Evolutionary conservation across 73 alveolate species (phyloP), one percentile per base, ranked within the genome.

Genomic region (Blepharisma japonicum): DNA sequence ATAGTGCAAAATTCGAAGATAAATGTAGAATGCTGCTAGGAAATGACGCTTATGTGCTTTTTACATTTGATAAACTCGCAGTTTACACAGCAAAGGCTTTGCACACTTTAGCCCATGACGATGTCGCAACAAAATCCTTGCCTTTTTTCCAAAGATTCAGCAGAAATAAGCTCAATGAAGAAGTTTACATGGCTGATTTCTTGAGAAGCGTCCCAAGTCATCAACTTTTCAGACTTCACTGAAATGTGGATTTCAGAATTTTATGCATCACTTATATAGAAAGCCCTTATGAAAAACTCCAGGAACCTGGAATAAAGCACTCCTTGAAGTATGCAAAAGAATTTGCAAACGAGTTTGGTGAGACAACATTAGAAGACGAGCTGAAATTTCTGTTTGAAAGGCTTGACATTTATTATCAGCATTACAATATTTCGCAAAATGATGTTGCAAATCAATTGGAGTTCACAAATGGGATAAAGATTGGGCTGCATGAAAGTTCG

Each of bases 241-340:
- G 74, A 39, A 61, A 61, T 5, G 18, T 25, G 47, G 23, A 61
- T 8, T 61, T 8, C 46, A 61, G 48, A 9, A 25, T 61, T 61
- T 14, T 61, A 2, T 18, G 50, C 23, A 25, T 61, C 47, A 61
- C 74, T 61, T 61, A 61, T 61, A 25, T 61, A 25, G 74, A 61
- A 25, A 61, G 74, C 5, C 74, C 74, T 20, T 61, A 61, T 61
- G 74, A 61, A 25, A 61, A 61, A 25, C 46, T 61, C 2, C n/a
- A n/a, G 14, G 74, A 61, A 5, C 46, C 14, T 8, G 47, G 74
- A 8, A 39, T 61, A 9, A 61, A 61, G 23, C 14, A 61, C 23
- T n/a, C 74, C 18, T 39, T 14, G 74, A 61, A 61, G 47, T 61
- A 61, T 61, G 23, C 18, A 61, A 61, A 61, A 61, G 18, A 25